A percentile compares a stretch with the other conserved stretches of the same genome.
Evolutionary conservation across 1,284 basidiomycete genomes (phyloP).

Genomic region (Boletus semigastroideus): DNA sequence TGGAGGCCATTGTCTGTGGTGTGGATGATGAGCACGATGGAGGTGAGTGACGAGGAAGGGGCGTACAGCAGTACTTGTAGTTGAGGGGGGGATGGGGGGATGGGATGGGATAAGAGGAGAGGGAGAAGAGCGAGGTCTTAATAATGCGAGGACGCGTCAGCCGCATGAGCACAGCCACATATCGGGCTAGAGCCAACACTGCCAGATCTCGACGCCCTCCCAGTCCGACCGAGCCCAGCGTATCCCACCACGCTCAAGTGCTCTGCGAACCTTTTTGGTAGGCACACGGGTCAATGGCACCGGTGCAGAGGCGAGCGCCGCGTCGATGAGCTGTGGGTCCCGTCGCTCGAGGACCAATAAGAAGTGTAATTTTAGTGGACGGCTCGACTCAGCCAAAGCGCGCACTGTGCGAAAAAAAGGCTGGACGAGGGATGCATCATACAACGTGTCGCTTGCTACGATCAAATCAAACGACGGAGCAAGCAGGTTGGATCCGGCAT

Average conservation of each 20-base stretch:
- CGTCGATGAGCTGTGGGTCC: constrained; percentile 66
- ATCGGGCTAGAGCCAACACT: constrained; percentile 3
- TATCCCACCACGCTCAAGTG: constrained; percentile 56
- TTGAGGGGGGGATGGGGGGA: background rate
- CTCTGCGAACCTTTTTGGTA: constrained; percentile 58
- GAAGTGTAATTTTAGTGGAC: constrained; percentile 42
- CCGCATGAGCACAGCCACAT: constrained; percentile 27
- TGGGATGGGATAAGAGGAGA: constrained; percentile 2
- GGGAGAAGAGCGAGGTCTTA: constrained; percentile 19
- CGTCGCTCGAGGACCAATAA: constrained; percentile 77
- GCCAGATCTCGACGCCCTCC: constrained; percentile 78
- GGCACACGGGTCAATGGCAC: constrained; percentile 63
- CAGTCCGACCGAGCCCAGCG: constrained; percentile 68
- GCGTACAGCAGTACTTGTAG: background rate
- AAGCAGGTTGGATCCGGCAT: constrained; percentile 22
- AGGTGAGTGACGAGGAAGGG: background rate
- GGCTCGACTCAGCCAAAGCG: constrained; percentile 45
- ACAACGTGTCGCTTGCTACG: constrained; percentile 84
- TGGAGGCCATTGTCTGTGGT: constrained; percentile 63
- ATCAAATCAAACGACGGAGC: constrained; percentile 74
- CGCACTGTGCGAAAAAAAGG: constrained; percentile 74
- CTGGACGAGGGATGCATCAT: constrained; percentile 58
- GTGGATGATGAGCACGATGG: constrained; percentile 1
- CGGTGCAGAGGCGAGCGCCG: constrained; percentile 47
- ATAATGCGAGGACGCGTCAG: constrained; percentile 31